A percentile compares a stretch with the other conserved stretches of the same genome.
These are phyloP conservation scores for Mucor circinelloides DNA, from an alignment of 371 early-diverging fungal species.

Conservation along the genomic window DNA sequence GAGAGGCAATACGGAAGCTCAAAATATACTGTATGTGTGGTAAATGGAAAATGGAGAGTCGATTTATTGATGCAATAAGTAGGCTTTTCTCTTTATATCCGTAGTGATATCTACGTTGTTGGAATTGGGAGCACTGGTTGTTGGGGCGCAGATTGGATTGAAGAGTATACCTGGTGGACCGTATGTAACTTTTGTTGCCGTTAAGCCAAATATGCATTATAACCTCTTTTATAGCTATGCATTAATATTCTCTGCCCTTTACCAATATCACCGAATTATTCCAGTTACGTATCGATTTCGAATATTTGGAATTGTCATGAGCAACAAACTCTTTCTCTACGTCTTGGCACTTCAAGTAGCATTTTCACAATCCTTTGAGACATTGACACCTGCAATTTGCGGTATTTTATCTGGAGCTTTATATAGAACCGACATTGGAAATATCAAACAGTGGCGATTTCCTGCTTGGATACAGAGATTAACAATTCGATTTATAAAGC, in stretches of 20 bases:
- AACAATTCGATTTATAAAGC: slow-evolving; percentile 38
- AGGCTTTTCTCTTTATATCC: slow-evolving; percentile 67
- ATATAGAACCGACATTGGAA: slow-evolving; percentile 60
- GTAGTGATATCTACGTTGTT: slow-evolving; percentile 56
- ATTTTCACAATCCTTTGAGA: slow-evolving; percentile 56
- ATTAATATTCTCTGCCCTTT: slow-evolving; percentile 62
- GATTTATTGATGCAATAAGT: background rate
- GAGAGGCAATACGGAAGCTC: slow-evolving; percentile 75
- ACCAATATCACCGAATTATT: slow-evolving; percentile 60
- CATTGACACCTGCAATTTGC: slow-evolving; percentile 56
- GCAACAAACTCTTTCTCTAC: slow-evolving; percentile 67
- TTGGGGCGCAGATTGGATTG: slow-evolving; percentile 54
- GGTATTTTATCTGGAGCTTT: slow-evolving; percentile 66
- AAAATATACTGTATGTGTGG: slow-evolving; percentile 62
- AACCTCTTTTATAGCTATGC: slow-evolving; percentile 46
- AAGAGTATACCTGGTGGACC: slow-evolving; percentile 66
- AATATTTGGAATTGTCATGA: slow-evolving; percentile 64
- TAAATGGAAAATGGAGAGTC: background rate
- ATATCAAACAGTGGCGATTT: slow-evolving; percentile 68
- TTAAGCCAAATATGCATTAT: background rate
- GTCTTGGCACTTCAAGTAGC: slow-evolving; percentile 61
- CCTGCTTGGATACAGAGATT: slow-evolving; percentile 38
- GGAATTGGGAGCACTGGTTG: slow-evolving; percentile 52
- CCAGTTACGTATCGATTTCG: slow-evolving; percentile 66
- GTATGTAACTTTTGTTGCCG: slow-evolving; percentile 28